These are phyloP conservation scores for Coemansia sp. DNA, from an alignment of 192 early-diverging fungal genomes.

Conservation along the genomic window DNA sequence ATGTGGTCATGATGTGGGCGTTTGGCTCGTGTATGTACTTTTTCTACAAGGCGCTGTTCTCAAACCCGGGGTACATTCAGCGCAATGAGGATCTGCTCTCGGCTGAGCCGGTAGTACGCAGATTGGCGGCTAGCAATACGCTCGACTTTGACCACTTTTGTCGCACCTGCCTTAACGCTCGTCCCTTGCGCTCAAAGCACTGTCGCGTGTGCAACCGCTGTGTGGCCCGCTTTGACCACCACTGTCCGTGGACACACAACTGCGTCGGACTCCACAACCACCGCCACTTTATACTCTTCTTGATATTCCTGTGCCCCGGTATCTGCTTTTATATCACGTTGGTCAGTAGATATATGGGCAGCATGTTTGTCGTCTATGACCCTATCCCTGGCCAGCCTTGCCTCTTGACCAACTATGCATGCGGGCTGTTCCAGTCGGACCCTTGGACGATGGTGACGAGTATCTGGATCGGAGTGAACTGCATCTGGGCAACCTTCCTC, in stretches of 20 bases:
- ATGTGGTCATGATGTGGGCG: slow-evolving; percentile 69
- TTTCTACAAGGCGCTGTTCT: slow-evolving; percentile 77
- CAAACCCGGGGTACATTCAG: slow-evolving; percentile 82
- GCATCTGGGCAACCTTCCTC: slow-evolving; percentile 82
- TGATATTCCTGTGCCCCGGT: slow-evolving; percentile 65
- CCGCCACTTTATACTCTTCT: slow-evolving; percentile 83
- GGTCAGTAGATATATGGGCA: slow-evolving; percentile 61
- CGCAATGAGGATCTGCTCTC: slow-evolving; percentile 51
- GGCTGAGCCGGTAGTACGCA: slow-evolving; percentile 36
- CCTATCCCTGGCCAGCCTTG: slow-evolving; percentile 63
- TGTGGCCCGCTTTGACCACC: slow-evolving; percentile 93
- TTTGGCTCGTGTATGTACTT: slow-evolving; percentile 69
- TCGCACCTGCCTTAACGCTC: slow-evolving; percentile 77
- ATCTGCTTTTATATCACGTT: slow-evolving; percentile 67
- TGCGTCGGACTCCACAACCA: slow-evolving; percentile 93
- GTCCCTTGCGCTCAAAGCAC: slow-evolving; percentile 93
- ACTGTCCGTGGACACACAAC: slow-evolving; percentile 98
- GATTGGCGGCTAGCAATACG: slow-evolving; percentile 70
- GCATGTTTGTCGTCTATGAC: slow-evolving; percentile 58
- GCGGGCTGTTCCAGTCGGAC: slow-evolving; percentile 78
- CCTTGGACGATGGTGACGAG: slow-evolving; percentile 70
- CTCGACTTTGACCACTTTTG: slow-evolving; percentile 86
- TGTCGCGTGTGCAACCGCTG: slow-evolving; percentile 93
- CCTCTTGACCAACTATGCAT: slow-evolving; percentile 63
- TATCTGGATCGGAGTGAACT: slow-evolving; percentile 78